phyloP scores from a whole-genome alignment of 2,329 filamentous ascomycete genomes.

The Pseudogymnoascus sp. region DNA sequence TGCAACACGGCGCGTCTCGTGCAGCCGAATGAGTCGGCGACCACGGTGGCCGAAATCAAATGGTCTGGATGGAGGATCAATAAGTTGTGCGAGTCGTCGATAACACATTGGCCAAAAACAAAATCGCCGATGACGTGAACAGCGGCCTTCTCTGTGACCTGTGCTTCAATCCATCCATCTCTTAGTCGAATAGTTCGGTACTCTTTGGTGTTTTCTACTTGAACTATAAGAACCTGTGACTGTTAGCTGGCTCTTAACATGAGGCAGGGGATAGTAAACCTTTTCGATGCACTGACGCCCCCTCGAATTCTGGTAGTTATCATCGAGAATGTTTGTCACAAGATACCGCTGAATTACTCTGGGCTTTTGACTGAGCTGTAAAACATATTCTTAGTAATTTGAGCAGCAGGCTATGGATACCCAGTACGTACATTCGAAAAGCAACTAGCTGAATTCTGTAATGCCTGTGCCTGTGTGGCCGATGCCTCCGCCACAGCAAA shows the following conservation, averaged over 20 bases:
- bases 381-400: slow-evolving; percentile 48
- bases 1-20: slow-evolving; percentile 86
- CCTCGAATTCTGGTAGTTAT: slow-evolving; percentile 56
- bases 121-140: slow-evolving; percentile 84
- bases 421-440: slow-evolving; percentile 46
- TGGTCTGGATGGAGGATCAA: slow-evolving; percentile 92
- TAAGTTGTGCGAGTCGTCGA: slow-evolving; percentile 77
- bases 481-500: slow-evolving; percentile 68
- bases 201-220: slow-evolving; percentile 63
- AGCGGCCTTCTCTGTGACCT: slow-evolving; percentile 64
- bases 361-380: slow-evolving; percentile 58
- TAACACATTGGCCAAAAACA: slow-evolving; percentile 62
- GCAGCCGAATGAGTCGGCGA: slow-evolving; percentile 94
- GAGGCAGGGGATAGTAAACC: slow-evolving; percentile 32
- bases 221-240: slow-evolving; percentile 66
- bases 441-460: slow-evolving; percentile 27
- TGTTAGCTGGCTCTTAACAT: not conserved
- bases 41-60: slow-evolving; percentile 85
- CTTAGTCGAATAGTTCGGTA: slow-evolving; percentile 66
- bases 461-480: slow-evolving; percentile 66
- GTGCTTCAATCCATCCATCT: slow-evolving; percentile 79
- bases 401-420: slow-evolving; percentile 25
- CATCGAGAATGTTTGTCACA: slow-evolving; percentile 64
- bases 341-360: slow-evolving; percentile 82
- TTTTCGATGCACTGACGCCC: slow-evolving; percentile 60